Conservation (phyloP, 192 early-diverging fungal genomes). For the Linderina pennispora region DNA sequence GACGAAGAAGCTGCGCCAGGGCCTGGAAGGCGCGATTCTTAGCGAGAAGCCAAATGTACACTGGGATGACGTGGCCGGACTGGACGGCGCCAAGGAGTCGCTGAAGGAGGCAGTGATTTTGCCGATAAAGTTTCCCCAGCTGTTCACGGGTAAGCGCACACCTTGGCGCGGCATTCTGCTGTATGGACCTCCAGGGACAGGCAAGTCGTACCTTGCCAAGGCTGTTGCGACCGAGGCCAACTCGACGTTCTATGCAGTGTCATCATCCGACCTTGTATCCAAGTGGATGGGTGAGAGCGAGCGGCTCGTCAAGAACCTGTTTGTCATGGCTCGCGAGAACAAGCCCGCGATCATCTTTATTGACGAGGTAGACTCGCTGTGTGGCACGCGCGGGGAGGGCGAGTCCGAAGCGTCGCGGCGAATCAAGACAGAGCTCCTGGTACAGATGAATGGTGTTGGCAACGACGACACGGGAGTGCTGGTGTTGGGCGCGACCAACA, state of each 20-base stretch:
- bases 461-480: slow-evolving; percentile 93
- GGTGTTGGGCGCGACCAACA: slow-evolving; percentile 95
- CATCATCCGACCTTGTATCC: slow-evolving; percentile 93
- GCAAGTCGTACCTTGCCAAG: slow-evolving; percentile 95
- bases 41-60: slow-evolving; percentile 94
- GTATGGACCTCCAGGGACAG: slow-evolving; percentile 97
- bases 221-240: slow-evolving; percentile 97
- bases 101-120: slow-evolving; percentile 98
- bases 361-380: slow-evolving; percentile 97
- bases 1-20: slow-evolving; percentile 68
- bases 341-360: slow-evolving; percentile 98
- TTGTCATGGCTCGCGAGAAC: slow-evolving; percentile 86
- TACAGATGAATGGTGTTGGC: slow-evolving; percentile 99
- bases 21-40: slow-evolving; percentile 74
- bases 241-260: slow-evolving; percentile 94
- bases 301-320: slow-evolving; percentile 89
- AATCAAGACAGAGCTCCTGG: slow-evolving; percentile 97
- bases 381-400: slow-evolving; percentile 93
- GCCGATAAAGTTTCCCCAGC: slow-evolving; percentile 94
- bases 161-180: slow-evolving; percentile 97
- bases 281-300: slow-evolving; percentile 99
- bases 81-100: slow-evolving; percentile 93
- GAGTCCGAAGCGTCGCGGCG: slow-evolving; percentile 90
- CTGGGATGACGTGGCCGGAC: slow-evolving; percentile 96
- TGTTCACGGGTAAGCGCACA: slow-evolving; percentile 91